phyloP scores from a whole-genome alignment of 768 basidiomycete genomes.

The Leccinum uliginosum region DNA sequence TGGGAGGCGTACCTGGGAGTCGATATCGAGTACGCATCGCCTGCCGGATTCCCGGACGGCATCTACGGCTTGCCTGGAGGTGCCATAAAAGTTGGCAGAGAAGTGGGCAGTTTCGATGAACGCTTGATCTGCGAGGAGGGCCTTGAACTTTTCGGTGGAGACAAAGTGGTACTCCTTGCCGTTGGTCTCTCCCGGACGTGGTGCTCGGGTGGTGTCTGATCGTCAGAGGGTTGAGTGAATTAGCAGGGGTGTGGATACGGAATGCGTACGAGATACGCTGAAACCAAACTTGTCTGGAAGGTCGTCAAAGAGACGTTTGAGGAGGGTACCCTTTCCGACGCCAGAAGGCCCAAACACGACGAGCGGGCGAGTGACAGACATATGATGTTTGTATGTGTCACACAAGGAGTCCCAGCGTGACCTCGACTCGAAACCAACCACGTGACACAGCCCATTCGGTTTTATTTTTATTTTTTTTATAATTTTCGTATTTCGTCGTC shows the following conservation, averaged over 20 bases:
- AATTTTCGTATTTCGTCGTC: not conserved
- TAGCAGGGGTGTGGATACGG: not conserved
- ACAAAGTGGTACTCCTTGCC: conserved; percentile 90
- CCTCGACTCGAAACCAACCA: not conserved
- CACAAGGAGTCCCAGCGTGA: not conserved
- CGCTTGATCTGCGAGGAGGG: conserved; percentile 61
- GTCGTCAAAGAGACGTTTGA: conserved; percentile 74
- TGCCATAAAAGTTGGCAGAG: conserved; percentile 91
- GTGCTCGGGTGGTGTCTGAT: conserved; percentile 83
- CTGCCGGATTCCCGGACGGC: conserved; percentile 63
- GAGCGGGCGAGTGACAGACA: conserved; percentile 46
- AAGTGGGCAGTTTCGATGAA: conserved; percentile 97
- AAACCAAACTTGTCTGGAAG: conserved; percentile 87
- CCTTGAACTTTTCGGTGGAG: conserved; percentile 60
- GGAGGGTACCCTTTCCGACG: conserved; percentile 90
- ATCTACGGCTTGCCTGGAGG: conserved; percentile 72
- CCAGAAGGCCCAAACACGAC: conserved; percentile 91
- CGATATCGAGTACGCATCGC: conserved; percentile 93
- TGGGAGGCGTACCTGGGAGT: conserved; percentile 62
- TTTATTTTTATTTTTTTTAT: conserved; percentile 14
- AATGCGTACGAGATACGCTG: conserved; percentile 78
- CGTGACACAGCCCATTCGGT: conserved; percentile 12
- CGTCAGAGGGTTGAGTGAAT: not conserved
- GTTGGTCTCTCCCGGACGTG: conserved; percentile 76
- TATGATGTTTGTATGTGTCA: not conserved